Percentiles rank a stretch among this genome's conserved stretches.
phyloP scores from a whole-genome alignment of 192 early-diverging fungal species.

The Coemansia sp. region DNA sequence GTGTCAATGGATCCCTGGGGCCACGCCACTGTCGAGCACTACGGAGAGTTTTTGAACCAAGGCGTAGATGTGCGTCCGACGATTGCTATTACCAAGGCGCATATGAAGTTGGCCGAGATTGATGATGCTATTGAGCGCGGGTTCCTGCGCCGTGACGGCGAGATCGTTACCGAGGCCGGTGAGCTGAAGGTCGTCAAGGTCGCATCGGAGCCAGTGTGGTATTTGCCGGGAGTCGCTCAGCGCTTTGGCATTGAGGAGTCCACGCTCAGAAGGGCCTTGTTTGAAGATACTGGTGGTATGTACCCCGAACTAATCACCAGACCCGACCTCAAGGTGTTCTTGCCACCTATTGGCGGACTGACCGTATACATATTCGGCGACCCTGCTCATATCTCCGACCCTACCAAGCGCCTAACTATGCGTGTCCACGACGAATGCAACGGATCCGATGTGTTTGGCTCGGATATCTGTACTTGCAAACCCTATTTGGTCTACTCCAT shows the following conservation, averaged over 20 bases:
- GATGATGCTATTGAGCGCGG: slow-evolving; percentile 71
- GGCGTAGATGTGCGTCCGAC: slow-evolving; percentile 88
- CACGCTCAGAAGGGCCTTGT: slow-evolving; percentile 80
- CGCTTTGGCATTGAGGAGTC: slow-evolving; percentile 87
- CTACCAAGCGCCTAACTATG: slow-evolving; percentile 80
- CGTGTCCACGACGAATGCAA: slow-evolving; percentile 97
- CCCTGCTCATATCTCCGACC: slow-evolving; percentile 79
- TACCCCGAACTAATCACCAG: slow-evolving; percentile 94
- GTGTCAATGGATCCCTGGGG: slow-evolving; percentile 96
- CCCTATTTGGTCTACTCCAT: slow-evolving; percentile 88
- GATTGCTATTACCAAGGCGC: slow-evolving; percentile 93
- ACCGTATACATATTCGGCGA: slow-evolving; percentile 95
- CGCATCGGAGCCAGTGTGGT: slow-evolving; percentile 95
- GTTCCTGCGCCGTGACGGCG: slow-evolving; percentile 75
- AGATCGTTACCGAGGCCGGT: slow-evolving; percentile 77
- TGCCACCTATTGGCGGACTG: slow-evolving; percentile 92
- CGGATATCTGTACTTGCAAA: slow-evolving; percentile 85
- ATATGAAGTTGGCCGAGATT: slow-evolving; percentile 93
- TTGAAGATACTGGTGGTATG: slow-evolving; percentile 94
- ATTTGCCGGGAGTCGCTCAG: slow-evolving; percentile 88
- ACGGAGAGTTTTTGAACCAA: slow-evolving; percentile 61
- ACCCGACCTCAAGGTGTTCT: slow-evolving; percentile 90
- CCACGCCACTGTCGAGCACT: slow-evolving; percentile 73
- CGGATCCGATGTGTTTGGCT: slow-evolving; percentile 86
- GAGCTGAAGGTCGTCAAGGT: slow-evolving; percentile 91